Evolutionary conservation across 108 stramenopile genomes (phyloP).

Genomic region (Pseudonitzschia multiseries): DNA sequence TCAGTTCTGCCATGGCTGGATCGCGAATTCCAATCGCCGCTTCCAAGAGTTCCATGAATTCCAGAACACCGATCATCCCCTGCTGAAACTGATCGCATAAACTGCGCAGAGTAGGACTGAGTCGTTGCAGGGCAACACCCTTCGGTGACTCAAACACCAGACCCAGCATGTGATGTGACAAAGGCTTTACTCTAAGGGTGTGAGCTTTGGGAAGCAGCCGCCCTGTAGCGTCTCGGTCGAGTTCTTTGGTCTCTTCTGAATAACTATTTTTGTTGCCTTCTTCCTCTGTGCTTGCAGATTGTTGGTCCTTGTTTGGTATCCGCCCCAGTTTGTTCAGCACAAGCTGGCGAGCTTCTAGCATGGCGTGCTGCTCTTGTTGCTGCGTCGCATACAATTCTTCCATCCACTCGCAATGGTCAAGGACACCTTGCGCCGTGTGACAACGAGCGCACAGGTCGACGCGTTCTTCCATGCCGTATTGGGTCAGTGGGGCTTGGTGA

Average conservation of each 20-base stretch:
- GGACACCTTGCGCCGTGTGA: conserved; percentile 61
- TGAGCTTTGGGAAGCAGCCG: background rate
- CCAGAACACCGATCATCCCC: conserved; percentile 51
- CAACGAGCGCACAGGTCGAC: conserved; percentile 70
- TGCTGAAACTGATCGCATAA: conserved; percentile 46
- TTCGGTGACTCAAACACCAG: conserved; percentile 31
- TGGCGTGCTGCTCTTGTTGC: conserved; percentile 55
- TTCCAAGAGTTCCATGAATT: conserved; percentile 69
- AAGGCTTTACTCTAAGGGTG: conserved; percentile 13
- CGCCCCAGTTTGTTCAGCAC: conserved; percentile 28
- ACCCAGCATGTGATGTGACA: conserved; percentile 22
- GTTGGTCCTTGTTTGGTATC: background rate
- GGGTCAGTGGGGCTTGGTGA: conserved; percentile 53
- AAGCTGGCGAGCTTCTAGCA: conserved; percentile 35
- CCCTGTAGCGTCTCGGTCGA: conserved; percentile 1
- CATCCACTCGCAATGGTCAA: conserved; percentile 61
- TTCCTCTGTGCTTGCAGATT: background rate
- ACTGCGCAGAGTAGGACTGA: conserved; percentile 45
- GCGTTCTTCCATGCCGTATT: conserved; percentile 74
- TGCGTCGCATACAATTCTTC: conserved; percentile 55
- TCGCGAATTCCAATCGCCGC: conserved; percentile 52
- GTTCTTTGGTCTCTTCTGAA: background rate
- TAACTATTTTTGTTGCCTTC: background rate
- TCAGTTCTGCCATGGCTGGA: conserved; percentile 53
- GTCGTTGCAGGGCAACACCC: conserved; percentile 27